phyloP scores from a whole-genome alignment of 352 stramenopile genomes.

The Pythium brachiatum region DNA sequence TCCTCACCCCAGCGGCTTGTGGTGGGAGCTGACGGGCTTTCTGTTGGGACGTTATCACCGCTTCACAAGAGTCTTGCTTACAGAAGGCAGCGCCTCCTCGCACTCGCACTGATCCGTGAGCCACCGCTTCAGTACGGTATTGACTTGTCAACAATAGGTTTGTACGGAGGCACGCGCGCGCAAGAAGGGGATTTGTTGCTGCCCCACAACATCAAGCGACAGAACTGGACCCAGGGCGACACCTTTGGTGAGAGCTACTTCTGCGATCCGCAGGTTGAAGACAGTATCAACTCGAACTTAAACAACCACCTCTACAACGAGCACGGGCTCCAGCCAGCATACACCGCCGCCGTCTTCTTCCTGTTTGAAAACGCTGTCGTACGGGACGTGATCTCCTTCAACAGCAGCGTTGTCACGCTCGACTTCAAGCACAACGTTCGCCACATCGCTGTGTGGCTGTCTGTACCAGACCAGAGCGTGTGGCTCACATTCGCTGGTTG shows the following conservation, averaged over 20 bases:
- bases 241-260: background rate
- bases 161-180: background rate
- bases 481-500: background rate
- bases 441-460: constrained; percentile 5
- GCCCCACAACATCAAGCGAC: background rate
- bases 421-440: background rate
- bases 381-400: background rate
- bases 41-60: background rate
- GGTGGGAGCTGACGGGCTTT: background rate
- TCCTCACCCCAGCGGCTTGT: background rate
- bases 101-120: constrained; percentile 1
- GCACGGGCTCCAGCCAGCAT: background rate
- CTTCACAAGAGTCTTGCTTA: background rate
- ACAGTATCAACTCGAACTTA: background rate
- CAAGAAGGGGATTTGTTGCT: background rate
- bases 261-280: background rate
- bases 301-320: constrained; percentile 8
- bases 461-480: background rate
- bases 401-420: background rate
- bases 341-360: background rate
- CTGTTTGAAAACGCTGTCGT: constrained; percentile 2
- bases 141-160: background rate
- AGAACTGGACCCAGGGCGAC: background rate
- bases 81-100: background rate
- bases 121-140: background rate